Conservation (phyloP, 2,329 filamentous ascomycete species). For the Venturiaceae sp. region DNA sequence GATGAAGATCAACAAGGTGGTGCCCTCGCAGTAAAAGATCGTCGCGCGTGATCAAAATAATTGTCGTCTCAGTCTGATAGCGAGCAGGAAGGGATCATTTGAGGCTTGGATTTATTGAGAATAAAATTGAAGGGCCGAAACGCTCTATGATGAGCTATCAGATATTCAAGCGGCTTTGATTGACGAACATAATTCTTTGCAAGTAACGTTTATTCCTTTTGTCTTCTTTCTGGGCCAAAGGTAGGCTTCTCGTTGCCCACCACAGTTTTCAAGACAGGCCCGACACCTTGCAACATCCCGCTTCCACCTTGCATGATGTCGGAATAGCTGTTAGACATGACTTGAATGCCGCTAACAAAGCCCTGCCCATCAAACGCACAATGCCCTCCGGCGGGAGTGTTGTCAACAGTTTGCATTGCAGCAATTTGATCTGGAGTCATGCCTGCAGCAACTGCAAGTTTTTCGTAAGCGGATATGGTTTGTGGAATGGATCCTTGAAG, state of each 20-base stretch:
- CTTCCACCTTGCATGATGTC: constrained; percentile 44
- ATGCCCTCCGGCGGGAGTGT: constrained; percentile 45
- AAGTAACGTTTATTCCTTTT: background rate
- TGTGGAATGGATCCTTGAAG: constrained; percentile 43
- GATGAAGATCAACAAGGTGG: background rate
- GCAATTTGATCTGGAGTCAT: constrained; percentile 36
- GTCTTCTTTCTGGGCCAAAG: constrained; percentile 19
- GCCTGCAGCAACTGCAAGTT: constrained; percentile 34
- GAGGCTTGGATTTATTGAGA: too few relatives aligned
- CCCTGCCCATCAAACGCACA: constrained; percentile 47
- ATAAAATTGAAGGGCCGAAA: too few relatives aligned
- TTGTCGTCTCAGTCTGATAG: too few relatives aligned
- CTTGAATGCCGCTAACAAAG: constrained; percentile 47
- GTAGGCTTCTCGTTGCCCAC: constrained; percentile 38
- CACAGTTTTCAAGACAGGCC: constrained; percentile 39
- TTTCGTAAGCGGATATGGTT: constrained; percentile 42
- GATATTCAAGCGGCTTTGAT: too few relatives aligned
- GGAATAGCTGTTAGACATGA: constrained; percentile 44
- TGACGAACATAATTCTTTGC: too few relatives aligned
- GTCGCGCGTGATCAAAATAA: too few relatives aligned
- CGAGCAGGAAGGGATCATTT: too few relatives aligned
- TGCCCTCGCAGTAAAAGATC: background rate
- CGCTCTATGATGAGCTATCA: too few relatives aligned
- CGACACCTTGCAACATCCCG: constrained; percentile 40
- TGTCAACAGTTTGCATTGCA: constrained; percentile 46